Base-by-base conservation (phyloP, 2,329 filamentous ascomycete species). In the Ophiostoma piceae region DNA sequence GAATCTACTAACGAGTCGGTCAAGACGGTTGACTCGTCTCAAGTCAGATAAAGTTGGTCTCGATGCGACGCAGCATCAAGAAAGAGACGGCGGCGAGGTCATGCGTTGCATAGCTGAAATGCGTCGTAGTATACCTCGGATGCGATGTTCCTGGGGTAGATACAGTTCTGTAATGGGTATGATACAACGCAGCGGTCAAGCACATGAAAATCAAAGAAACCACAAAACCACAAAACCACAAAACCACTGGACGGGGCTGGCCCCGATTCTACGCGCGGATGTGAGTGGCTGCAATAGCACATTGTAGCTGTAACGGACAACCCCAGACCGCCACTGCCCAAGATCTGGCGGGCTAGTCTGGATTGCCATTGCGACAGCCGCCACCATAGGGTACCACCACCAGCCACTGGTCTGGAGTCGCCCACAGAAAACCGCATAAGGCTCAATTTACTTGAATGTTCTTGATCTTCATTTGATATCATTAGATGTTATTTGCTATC, bases 51-150 rank as follows among this genome's bases (percentile, higher is more conserved):
- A 57, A 57, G n/a, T 57, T 57, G 51, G 51, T 26, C 7, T 26
- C 51, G 51, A 57, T 57, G 51, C 51, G 26, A 57, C 51, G 51
- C 43, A n/a, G 43, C 16, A 57, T 26, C 51, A 57, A 57, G n/a
- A 29, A 26, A 57, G 22, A 26, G 19, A 5, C 51, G 22, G 22
- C 39, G 47, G 3, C 6, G n/a, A 29, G 22, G 26, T 22, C n/a
- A 57, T 57, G n/a, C 9, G 51, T 26, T 57, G 51, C 22, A 57
- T 14, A 57, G n/a, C 22, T 57, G 22, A 57, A 57, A 5, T 11
- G 3, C n/a, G 51, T 12, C 22, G 51, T 22, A 26, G 19, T 22
- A 29, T 29, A 12, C 51, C 51, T 29, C 51, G 11, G 51, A 26
- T 57, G 12, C n/a, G 4, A 12, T 9, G 9, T 26, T 57, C 51